Conservation (phyloP, 768 basidiomycete species). For the Mycena haematopus region DNA sequence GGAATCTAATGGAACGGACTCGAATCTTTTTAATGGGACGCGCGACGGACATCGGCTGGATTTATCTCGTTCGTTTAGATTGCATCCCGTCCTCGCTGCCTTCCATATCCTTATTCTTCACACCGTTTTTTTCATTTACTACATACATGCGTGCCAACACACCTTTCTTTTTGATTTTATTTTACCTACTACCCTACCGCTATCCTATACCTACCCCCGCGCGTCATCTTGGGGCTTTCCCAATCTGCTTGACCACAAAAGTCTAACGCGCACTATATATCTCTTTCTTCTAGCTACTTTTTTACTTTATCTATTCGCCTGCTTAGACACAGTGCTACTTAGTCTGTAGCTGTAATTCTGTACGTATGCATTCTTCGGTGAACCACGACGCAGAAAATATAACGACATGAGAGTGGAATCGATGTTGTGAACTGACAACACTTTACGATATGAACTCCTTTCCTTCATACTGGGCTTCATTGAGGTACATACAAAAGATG, state of each 20-base stretch:
- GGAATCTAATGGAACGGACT: conserved; percentile 17
- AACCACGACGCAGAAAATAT: neutral
- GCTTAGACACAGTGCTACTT: conserved; percentile 24
- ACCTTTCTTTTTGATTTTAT: conserved; percentile 11
- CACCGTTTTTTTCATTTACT: conserved; percentile 7
- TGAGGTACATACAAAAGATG: too few species aligned
- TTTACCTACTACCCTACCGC: conserved; percentile 21
- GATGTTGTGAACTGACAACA: too few species aligned
- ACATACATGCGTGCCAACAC: conserved; percentile 22
- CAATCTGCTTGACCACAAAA: conserved; percentile 15
- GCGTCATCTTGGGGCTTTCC: conserved; percentile 12
- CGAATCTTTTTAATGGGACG: conserved; percentile 10
- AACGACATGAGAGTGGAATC: neutral
- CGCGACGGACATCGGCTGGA: conserved; percentile 14
- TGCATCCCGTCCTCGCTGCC: conserved; percentile 2
- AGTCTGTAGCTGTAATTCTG: conserved; percentile 24
- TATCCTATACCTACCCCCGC: conserved; percentile 19
- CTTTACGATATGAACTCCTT: too few species aligned
- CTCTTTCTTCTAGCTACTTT: neutral
- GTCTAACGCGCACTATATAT: conserved; percentile 17
- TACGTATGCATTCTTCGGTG: conserved; percentile 12
- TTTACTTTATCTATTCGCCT: conserved; percentile 24
- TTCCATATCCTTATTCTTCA: conserved; percentile 29
- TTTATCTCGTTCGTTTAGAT: conserved; percentile 8
- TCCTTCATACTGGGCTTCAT: too few species aligned